phyloP scores from a whole-genome alignment of 371 early-diverging fungal genomes.

The Mucor indicus region DNA sequence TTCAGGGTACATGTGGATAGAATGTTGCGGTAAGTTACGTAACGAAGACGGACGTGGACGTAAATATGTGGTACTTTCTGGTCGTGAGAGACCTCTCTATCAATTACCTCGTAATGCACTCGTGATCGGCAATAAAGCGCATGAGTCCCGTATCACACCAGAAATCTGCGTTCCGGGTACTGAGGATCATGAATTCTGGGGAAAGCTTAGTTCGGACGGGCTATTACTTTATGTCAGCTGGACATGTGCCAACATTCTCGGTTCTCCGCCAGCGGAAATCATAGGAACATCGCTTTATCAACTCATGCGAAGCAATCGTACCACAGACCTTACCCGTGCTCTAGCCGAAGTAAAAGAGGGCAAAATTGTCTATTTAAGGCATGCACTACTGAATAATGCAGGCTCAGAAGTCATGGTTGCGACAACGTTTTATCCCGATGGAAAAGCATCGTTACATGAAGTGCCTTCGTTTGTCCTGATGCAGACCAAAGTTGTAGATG shows the following conservation, averaged over 20 bases:
- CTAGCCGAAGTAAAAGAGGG: constrained; percentile 49
- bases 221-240: constrained; percentile 51
- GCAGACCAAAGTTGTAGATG: constrained; percentile 30
- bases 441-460: constrained; percentile 10
- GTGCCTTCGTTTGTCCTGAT: constrained; percentile 41
- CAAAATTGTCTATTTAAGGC: constrained; percentile 38
- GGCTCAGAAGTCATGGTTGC: constrained; percentile 43
- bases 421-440: constrained; percentile 51
- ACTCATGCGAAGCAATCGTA: constrained; percentile 51
- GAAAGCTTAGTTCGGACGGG: constrained; percentile 59
- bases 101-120: constrained; percentile 22
- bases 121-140: constrained; percentile 11
- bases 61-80: constrained; percentile 61
- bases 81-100: constrained; percentile 48
- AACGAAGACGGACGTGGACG: constrained; percentile 58
- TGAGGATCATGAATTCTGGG: constrained; percentile 57
- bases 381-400: constrained; percentile 36
- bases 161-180: no score
- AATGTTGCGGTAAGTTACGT: constrained; percentile 54
- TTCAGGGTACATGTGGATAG: constrained; percentile 60
- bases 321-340: constrained; percentile 46
- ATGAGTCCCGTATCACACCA: no score
- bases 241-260: constrained; percentile 35
- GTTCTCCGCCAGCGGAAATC: constrained; percentile 42
- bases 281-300: constrained; percentile 54